These are phyloP conservation scores for Boletus sensibilis DNA, from an alignment of 768 basidiomycete species.

Conservation along the genomic window DNA sequence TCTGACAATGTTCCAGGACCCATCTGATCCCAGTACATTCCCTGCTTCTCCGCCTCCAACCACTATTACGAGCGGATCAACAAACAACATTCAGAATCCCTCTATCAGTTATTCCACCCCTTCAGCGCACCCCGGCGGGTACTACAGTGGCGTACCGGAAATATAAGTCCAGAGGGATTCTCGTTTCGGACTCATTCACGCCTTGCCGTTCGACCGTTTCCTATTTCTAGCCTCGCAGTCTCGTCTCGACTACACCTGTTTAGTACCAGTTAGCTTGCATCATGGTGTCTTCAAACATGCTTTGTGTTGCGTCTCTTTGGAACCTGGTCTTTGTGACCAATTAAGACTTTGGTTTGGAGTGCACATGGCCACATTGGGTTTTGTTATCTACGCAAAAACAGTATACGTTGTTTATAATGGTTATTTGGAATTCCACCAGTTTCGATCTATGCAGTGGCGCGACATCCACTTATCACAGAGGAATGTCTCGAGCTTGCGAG, in stretches of 20 bases:
- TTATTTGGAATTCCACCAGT: background rate
- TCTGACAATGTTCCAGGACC: conserved; percentile 28
- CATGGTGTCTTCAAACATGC: no score
- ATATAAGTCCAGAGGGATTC: conserved; percentile 7
- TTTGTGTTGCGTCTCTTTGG: background rate
- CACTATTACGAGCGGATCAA: conserved; percentile 8
- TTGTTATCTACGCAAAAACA: background rate
- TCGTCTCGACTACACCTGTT: background rate
- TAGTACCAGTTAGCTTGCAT: background rate
- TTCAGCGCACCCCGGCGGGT: conserved; percentile 12
- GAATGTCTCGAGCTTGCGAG: no score
- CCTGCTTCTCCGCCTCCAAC: conserved; percentile 28
- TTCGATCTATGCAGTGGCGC: no score
- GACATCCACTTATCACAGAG: background rate
- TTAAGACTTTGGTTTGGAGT: background rate
- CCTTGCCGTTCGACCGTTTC: background rate
- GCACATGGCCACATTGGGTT: background rate
- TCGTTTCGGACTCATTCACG: background rate
- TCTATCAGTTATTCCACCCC: conserved; percentile 13
- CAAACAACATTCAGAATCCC: conserved; percentile 5
- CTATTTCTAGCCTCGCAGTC: background rate
- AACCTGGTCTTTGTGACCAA: background rate
- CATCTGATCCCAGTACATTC: conserved; percentile 39
- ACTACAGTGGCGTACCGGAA: conserved; percentile 30
- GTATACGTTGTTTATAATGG: background rate